Evolutionary conservation across 176 grass and related monocot species (phyloP).

Genomic region (Guadua angustifolia): DNA sequence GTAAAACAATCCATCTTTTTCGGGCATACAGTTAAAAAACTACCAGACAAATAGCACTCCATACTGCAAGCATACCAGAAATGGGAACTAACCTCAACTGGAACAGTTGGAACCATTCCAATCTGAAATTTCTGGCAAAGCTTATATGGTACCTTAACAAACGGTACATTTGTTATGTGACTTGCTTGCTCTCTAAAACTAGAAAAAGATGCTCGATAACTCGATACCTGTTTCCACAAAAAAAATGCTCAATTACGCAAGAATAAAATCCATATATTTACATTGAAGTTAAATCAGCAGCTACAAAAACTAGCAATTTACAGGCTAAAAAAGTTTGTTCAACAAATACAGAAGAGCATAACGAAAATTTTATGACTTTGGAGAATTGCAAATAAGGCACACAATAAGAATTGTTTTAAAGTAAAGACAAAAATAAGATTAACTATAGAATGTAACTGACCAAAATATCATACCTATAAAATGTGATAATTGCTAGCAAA

Average conservation of each 20-base stretch:
- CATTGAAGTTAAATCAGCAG: not conserved
- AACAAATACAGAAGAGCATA: slow-evolving; percentile 2
- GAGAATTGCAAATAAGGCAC: slow-evolving; percentile 6
- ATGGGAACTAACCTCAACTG: slow-evolving; percentile 67
- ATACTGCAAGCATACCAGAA: not conserved
- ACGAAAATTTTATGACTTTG: slow-evolving; percentile 7
- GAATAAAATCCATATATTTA: not conserved
- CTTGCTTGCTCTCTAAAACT: slow-evolving; percentile 96
- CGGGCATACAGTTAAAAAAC: slow-evolving; percentile 1
- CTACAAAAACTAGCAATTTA: slow-evolving; percentile 17
- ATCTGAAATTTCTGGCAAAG: slow-evolving; percentile 81
- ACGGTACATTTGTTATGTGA: slow-evolving; percentile 58
- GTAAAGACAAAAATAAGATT: slow-evolving; percentile 16
- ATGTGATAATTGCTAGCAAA: not conserved
- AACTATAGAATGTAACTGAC: not conserved
- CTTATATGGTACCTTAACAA: slow-evolving; percentile 63
- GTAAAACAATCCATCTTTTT: not conserved
- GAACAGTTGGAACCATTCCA: slow-evolving; percentile 65
- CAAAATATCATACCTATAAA: not conserved
- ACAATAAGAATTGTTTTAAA: slow-evolving; percentile 20
- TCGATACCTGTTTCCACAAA: slow-evolving; percentile 61
- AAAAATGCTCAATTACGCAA: not conserved
- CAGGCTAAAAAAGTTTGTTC: not conserved
- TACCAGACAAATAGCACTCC: slow-evolving; percentile 19
- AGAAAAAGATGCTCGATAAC: slow-evolving; percentile 75